Percentiles rank a stretch among this genome's conserved stretches.
These are phyloP conservation scores for Escovopsis weberi DNA, from an alignment of 2,329 filamentous ascomycete genomes.

Conservation along the genomic window DNA sequence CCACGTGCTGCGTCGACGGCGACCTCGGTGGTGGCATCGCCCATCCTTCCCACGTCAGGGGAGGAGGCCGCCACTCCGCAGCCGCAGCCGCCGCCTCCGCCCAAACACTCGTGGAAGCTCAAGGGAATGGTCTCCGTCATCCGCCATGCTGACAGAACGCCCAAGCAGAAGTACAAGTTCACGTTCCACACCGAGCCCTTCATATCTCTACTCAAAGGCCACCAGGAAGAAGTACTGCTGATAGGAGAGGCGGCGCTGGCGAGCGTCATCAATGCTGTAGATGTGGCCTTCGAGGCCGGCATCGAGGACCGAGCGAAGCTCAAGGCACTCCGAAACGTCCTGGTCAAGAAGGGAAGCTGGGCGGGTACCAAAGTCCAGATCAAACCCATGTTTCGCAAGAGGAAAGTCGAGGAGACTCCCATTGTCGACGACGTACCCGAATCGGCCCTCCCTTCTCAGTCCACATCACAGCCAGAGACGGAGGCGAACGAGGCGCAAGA, in stretches of 20 bases:
- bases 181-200: slow-evolving; percentile 96
- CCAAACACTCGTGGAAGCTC: slow-evolving; percentile 92
- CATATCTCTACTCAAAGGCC: slow-evolving; percentile 83
- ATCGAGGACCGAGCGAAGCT: slow-evolving; percentile 80
- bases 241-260: slow-evolving; percentile 81
- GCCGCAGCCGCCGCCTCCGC: slow-evolving; percentile 44
- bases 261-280: slow-evolving; percentile 81
- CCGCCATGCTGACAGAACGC: slow-evolving; percentile 88
- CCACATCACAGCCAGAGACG: slow-evolving; percentile 6
- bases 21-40: slow-evolving; percentile 16
- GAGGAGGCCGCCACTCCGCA: slow-evolving; percentile 17
- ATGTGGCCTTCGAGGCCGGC: slow-evolving; percentile 60
- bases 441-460: neutral
- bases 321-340: slow-evolving; percentile 67
- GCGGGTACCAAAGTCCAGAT: slow-evolving; percentile 97
- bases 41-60: slow-evolving; percentile 6
- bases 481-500: neutral
- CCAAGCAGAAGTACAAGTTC: slow-evolving; percentile 99
- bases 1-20: slow-evolving; percentile 19
- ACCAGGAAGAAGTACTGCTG: slow-evolving; percentile 89
- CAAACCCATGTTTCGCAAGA: slow-evolving; percentile 96
- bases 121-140: slow-evolving; percentile 97
- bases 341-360: slow-evolving; percentile 87
- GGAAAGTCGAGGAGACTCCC: slow-evolving; percentile 47
- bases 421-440: slow-evolving; percentile 15